Evolutionary conservation across 352 stramenopile genomes (phyloP).

Genomic region (Thalassiosira exigua): DNA sequence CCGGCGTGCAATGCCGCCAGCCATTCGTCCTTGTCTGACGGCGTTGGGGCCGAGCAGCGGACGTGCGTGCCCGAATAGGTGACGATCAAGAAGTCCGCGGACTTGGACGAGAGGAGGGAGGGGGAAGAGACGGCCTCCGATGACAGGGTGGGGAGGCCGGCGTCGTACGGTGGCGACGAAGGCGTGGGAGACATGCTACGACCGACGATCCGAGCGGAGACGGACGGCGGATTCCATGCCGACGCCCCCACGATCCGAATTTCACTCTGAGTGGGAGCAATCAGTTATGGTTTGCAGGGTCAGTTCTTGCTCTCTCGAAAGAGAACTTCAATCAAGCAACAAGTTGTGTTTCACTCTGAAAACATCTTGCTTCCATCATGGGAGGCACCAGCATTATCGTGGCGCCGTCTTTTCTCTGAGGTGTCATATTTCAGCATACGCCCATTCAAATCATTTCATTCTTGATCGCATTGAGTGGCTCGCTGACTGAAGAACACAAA

Average conservation of each 20-base stretch:
- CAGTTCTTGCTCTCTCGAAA: too few relatives aligned
- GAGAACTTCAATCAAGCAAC: too few relatives aligned
- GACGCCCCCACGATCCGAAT: constrained; percentile 76
- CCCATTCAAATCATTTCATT: too few relatives aligned
- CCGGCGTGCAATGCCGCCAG: constrained; percentile 72
- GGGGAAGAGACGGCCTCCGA: constrained; percentile 30
- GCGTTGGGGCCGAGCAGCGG: constrained; percentile 62
- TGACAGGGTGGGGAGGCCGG: not conserved
- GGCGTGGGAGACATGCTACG: not conserved
- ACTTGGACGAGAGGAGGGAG: constrained; percentile 30
- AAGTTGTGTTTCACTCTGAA: too few relatives aligned
- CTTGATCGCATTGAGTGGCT: too few relatives aligned
- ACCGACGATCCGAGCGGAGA: constrained; percentile 2
- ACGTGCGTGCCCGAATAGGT: constrained; percentile 79
- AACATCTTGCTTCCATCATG: too few relatives aligned
- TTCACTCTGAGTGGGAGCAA: constrained; percentile 45
- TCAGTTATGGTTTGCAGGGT: too few relatives aligned
- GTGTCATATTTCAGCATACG: too few relatives aligned
- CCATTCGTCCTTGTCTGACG: constrained; percentile 74
- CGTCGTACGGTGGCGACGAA: not conserved
- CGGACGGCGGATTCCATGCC: constrained; percentile 61
- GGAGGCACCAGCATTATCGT: not conserved
- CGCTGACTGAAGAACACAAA: too few relatives aligned
- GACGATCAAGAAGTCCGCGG: constrained; percentile 71
- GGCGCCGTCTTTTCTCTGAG: too few relatives aligned